Evolutionary conservation across 805 yeast species (phyloP), one percentile per base, ranked within the genome.

Genomic region (Metschnikowia koreensis): DNA sequence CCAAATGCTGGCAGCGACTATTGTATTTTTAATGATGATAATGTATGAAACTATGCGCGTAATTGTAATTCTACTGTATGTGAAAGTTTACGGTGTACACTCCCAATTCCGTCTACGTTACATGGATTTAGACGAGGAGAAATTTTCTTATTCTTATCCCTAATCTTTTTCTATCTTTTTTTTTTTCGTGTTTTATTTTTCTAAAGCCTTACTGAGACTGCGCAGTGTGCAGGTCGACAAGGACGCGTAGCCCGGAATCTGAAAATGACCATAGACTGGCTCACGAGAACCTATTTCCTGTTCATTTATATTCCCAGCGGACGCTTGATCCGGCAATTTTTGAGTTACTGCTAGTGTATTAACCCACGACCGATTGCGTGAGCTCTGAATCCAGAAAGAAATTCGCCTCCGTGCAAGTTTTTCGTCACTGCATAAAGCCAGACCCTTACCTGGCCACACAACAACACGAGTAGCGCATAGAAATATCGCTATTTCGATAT

Each of bases 21-120:
- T 48, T 53, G 56, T 51, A 51, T 49, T 53, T 54, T 56, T 58
- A 58, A 54, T 54, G 58, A 58, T 56, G 52, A 52, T 52, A 37
- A 57, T 48, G 55, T 44, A 43, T 44, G 41, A 43, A 43, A 6
- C 28, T n/a, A 10, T 44, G 40, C 44, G 4, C 2, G 22, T 22
- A 22, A 22, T 22, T 22, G 22, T 4, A 22, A 22, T 4, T 22
- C 22, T 22, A 22, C 22, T 22, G 22, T 22, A 22, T 22, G 22
- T 22, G 22, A 22, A 22, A 22, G 22, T 22, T 4, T 22, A 22
- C 22, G 22, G n/a, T n/a, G n/a, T n/a, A n/a, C n/a, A n/a, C n/a
- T n/a, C n/a, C n/a, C n/a, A n/a, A n/a, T n/a, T n/a, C n/a, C n/a
- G n/a, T 22, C 22, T 22, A 22, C 22, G 22, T 22, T 22, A 22